These are phyloP conservation scores for Fusarium sp. DNA, from an alignment of 2,329 filamentous ascomycete genomes.

Conservation along the genomic window DNA sequence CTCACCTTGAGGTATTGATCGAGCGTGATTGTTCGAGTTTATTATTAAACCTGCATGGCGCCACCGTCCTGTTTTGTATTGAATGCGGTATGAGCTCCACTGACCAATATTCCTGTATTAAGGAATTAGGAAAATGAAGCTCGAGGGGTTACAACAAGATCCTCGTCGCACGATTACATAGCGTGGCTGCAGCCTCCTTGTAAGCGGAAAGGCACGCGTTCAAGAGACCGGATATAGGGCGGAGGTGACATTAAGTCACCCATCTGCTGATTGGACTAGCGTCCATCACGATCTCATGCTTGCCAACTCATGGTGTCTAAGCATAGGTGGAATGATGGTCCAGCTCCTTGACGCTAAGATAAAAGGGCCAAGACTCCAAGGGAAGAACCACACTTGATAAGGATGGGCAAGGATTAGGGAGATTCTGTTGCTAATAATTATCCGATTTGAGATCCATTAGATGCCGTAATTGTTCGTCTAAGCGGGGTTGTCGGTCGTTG, in stretches of 20 bases:
- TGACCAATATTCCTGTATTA: slow-evolving; percentile 15
- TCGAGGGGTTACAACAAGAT: neutral
- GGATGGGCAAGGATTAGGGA: slow-evolving; percentile 24
- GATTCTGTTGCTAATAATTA: slow-evolving; percentile 38
- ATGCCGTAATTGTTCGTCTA: slow-evolving; percentile 28
- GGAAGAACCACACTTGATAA: slow-evolving; percentile 27
- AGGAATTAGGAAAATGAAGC: neutral
- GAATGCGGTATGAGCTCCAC: slow-evolving; percentile 19
- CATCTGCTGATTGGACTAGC: neutral
- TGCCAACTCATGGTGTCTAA: neutral
- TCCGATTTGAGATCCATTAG: slow-evolving; percentile 24
- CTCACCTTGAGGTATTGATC: slow-evolving; percentile 6
- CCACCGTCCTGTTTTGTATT: slow-evolving; percentile 16
- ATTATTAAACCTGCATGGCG: slow-evolving; percentile 4
- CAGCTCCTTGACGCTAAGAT: slow-evolving; percentile 27
- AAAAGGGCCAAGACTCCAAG: slow-evolving; percentile 19
- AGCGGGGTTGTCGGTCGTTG: slow-evolving; percentile 28
- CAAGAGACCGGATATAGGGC: slow-evolving; percentile 8
- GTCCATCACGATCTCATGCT: neutral
- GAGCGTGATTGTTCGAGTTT: neutral
- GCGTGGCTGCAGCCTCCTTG: slow-evolving; percentile 9
- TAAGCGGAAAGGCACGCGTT: neutral
- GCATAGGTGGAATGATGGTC: slow-evolving; percentile 7
- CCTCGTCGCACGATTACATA: slow-evolving; percentile 1
- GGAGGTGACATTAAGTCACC: neutral